Percentiles rank a stretch among this genome's conserved stretches.
Conservation (phyloP, 73 alveolate species). For the Paramecium sexaurelia region DNA sequence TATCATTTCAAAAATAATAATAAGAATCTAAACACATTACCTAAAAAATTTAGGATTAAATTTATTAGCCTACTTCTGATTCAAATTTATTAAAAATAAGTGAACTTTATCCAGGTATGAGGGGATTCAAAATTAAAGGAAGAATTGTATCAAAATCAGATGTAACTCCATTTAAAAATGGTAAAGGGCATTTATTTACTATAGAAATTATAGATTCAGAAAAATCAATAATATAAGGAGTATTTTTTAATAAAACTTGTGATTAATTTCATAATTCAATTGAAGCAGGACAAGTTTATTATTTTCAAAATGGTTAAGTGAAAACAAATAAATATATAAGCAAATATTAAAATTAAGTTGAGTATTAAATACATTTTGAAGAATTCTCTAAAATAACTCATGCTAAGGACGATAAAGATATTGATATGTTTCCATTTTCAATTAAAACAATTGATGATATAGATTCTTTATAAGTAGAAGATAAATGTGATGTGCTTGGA, state of each 20-base stretch:
- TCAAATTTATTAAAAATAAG: background rate
- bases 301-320: constrained; percentile 14
- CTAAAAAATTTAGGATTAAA: background rate
- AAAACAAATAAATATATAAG: background rate
- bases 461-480: background rate
- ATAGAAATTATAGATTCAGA: constrained; percentile 22
- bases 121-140: constrained; percentile 38
- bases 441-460: background rate
- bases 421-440: background rate
- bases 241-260: background rate
- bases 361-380: constrained; percentile 9
- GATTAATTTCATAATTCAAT: background rate
- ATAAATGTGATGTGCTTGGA: background rate
- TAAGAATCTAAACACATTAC: background rate
- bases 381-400: background rate
- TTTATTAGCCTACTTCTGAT: background rate
- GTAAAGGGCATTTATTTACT: background rate
- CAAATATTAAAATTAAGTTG: background rate
- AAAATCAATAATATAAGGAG: background rate
- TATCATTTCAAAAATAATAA: background rate
- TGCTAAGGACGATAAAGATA: background rate
- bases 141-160: background rate
- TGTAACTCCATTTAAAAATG: background rate
- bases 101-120: background rate
- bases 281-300: background rate